Evolutionary conservation across 164 flowering plant species (phyloP).

Genomic region (Stephania japonica): DNA sequence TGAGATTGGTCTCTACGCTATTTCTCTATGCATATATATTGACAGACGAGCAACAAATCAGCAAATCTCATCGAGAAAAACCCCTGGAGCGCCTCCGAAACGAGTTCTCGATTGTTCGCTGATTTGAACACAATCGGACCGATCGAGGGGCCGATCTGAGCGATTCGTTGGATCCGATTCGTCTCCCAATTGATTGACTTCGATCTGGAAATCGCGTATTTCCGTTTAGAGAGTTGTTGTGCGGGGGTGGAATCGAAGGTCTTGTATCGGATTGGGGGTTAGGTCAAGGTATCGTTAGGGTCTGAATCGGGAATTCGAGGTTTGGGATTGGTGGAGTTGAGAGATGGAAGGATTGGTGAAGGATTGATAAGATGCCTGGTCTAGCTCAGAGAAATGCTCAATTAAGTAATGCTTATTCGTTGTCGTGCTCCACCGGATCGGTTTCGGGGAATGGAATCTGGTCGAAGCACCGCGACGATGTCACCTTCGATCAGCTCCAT

Average conservation of each 20-base stretch:
- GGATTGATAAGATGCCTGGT: slow-evolving; percentile 30
- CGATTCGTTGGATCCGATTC: not conserved
- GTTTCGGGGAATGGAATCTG: slow-evolving; percentile 59
- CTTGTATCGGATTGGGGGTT: not conserved
- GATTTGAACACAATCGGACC: not conserved
- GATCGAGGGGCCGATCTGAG: not conserved
- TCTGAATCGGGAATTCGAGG: not conserved
- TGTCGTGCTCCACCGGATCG: slow-evolving; percentile 25
- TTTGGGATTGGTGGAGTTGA: not conserved
- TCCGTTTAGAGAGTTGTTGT: not conserved
- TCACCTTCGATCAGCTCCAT: slow-evolving; percentile 81
- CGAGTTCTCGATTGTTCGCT: not conserved
- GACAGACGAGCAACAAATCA: not conserved
- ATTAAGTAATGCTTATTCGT: slow-evolving; percentile 21
- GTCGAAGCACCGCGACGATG: slow-evolving; percentile 72
- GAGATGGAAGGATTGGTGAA: not conserved
- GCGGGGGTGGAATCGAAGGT: not conserved
- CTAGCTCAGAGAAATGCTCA: slow-evolving; percentile 31
- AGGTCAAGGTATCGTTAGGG: not conserved
- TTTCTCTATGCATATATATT: not conserved
- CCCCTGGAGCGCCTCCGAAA: not conserved
- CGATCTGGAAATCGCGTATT: not conserved
- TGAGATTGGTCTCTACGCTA: not conserved
- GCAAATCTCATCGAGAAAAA: slow-evolving; percentile 1
- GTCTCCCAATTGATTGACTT: not conserved